Evolutionary conservation across 2,329 filamentous ascomycete species (phyloP), one percentile per base, ranked within the genome.

Genomic region (Alternaria alternata): DNA sequence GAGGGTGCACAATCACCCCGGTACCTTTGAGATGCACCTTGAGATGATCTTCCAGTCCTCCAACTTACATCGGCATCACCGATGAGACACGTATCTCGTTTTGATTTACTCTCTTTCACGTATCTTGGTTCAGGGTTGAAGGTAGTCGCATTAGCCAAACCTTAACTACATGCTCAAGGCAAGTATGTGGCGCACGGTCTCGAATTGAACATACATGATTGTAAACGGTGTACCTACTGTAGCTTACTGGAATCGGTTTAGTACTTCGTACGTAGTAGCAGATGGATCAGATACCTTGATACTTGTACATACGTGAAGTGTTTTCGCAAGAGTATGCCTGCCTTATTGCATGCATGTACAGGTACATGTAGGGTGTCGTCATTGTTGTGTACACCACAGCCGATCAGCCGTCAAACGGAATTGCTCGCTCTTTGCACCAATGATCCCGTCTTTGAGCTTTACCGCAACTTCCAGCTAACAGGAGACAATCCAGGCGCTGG

Each of bases 201-300:
- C 46, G 46, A 34, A 32, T 49, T 38, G 20, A 7, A 26, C 32
- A 24, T 38, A 49, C 46, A 49, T 38, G 46, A 49, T 16, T 22
- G 46, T 12, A 38, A 49, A 49, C 46, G 46, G 46, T 49, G 46
- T 36, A 36, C 20, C 32, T 24, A 18, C 46, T 49, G 46, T 49
- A 38, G 46, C 46, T 49, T 36, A 20, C 34, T 36, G 7, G 14
- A 36, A 36, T 7, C 7, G 8, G 46, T 16, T 49, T 49, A 49
- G 46, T 30, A 49, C 34, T 20, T 5, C 8, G 8, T 38, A 24
- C 26, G 20, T 34, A 38, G 32, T 30, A 36, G 12, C 46, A 36
- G 30, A 49, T 49, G 46, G 30, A 49, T 49, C 20, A 24, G 30
- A 49, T 49, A 49, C 46, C 46, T 49, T 49, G 46, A 49, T 38